A percentile compares a stretch with the other conserved stretches of the same genome.
phyloP scores from a whole-genome alignment of 2,329 filamentous ascomycete genomes.

The Claviceps arundinis region DNA sequence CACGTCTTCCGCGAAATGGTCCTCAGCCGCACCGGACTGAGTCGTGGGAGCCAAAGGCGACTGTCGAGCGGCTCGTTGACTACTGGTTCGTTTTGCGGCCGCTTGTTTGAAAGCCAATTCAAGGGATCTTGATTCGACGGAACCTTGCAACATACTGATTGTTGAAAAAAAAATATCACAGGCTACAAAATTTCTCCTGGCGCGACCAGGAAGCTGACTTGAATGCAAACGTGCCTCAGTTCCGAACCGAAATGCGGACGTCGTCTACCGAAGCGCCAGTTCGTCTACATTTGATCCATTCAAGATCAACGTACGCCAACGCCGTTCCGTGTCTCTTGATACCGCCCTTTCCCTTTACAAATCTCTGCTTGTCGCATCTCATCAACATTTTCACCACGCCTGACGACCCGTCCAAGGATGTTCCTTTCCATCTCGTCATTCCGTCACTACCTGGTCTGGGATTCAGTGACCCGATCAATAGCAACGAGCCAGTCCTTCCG shows the following conservation, averaged over 20 bases:
- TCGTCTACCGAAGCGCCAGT: constrained; percentile 28
- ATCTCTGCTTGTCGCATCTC: constrained; percentile 44
- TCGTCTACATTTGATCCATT: constrained; percentile 53
- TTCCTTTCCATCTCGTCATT: constrained; percentile 53
- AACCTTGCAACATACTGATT: not conserved
- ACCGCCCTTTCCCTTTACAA: constrained; percentile 53
- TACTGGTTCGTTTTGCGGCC: constrained; percentile 36
- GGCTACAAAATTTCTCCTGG: constrained; percentile 56
- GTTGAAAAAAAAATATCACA: constrained; percentile 14
- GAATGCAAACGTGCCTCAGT: constrained; percentile 50
- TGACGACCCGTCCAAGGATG: constrained; percentile 26
- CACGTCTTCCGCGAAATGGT: constrained; percentile 48
- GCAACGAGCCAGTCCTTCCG: constrained; percentile 33
- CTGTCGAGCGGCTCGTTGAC: constrained; percentile 51
- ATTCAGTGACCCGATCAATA: constrained; percentile 49
- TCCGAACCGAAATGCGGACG: constrained; percentile 39
- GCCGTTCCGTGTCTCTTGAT: constrained; percentile 52
- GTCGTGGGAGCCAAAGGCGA: constrained; percentile 47
- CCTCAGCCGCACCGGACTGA: constrained; percentile 31
- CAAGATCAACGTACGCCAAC: constrained; percentile 34
- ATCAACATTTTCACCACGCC: constrained; percentile 42
- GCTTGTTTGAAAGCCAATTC: not conserved
- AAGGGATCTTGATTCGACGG: not conserved
- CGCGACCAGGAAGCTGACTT: constrained; percentile 42
- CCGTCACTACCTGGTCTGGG: constrained; percentile 53